phyloP scores from a whole-genome alignment of 164 flowering plant genomes.

The Malania oleifera region DNA sequence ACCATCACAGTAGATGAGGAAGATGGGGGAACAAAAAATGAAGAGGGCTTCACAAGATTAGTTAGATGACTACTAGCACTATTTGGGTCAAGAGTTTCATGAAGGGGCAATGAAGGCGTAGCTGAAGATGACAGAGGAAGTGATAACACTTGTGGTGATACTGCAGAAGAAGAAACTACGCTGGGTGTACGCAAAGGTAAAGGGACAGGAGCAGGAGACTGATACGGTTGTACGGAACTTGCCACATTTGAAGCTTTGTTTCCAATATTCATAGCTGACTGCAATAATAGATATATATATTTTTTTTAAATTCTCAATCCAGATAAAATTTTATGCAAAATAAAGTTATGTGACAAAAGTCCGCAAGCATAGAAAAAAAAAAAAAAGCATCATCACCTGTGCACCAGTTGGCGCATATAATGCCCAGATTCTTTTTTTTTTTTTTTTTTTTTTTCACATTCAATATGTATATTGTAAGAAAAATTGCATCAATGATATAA shows the following conservation, averaged over 20 bases:
- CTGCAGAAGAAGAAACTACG: constrained; percentile 19
- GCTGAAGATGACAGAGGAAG: constrained; percentile 22
- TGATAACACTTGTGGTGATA: constrained; percentile 20
- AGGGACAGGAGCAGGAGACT: constrained; percentile 21
- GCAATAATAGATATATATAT: constrained; percentile 25
- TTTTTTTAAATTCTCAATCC: too few relatives aligned
- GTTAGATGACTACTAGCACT: constrained; percentile 19
- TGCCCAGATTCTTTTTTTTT: too few relatives aligned
- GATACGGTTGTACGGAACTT: constrained; percentile 27
- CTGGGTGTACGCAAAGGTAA: constrained; percentile 18
- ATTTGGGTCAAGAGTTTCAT: constrained; percentile 22
- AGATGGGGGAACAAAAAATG: constrained; percentile 34
- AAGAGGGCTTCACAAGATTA: constrained; percentile 46
- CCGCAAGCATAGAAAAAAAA: too few relatives aligned
- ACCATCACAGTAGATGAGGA: constrained; percentile 26
- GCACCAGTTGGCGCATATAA: too few relatives aligned
- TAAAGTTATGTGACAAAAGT: too few relatives aligned
- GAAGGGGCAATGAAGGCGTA: constrained; percentile 10
- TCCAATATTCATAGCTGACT: constrained; percentile 35
- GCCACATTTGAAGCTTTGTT: constrained; percentile 21
- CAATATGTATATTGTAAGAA: too few relatives aligned
- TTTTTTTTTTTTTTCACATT: too few relatives aligned
- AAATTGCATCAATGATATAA: too few relatives aligned
- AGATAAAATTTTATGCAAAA: too few relatives aligned
- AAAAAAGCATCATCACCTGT: too few relatives aligned